Evolutionary conservation across 768 basidiomycete species (phyloP).

Genomic region (Thelephora ganbajun): DNA sequence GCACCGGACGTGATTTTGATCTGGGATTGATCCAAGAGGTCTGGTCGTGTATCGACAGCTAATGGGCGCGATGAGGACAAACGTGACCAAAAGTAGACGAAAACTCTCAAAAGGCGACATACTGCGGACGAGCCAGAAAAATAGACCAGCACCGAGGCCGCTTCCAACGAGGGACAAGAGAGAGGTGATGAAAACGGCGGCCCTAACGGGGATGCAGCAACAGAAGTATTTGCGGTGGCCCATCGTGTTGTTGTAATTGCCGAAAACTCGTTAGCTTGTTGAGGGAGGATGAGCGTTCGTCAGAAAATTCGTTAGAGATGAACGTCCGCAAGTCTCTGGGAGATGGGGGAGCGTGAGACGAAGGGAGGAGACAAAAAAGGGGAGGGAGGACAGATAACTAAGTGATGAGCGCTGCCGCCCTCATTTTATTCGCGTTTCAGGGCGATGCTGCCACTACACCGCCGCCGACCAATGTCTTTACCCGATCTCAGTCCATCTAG

Average conservation of each 20-base stretch:
- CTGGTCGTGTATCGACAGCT: background rate
- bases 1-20: constrained; percentile 5
- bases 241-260: background rate
- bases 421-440: background rate
- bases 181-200: constrained; percentile 16
- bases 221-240: constrained; percentile 11
- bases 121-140: background rate
- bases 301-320: no score
- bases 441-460: background rate
- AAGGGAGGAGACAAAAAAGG: background rate
- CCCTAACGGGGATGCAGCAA: constrained; percentile 18
- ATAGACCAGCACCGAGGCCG: constrained; percentile 2
- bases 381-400: background rate
- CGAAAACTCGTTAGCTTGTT: no score
- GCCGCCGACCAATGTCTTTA: no score
- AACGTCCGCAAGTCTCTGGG: no score
- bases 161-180: constrained; percentile 9
- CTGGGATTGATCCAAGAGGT: background rate
- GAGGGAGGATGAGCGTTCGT: no score
- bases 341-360: no score
- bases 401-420: background rate
- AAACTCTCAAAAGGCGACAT: background rate
- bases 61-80: background rate
- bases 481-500: no score
- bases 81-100: background rate